A percentile compares a stretch with the other conserved stretches of the same genome.
These are phyloP conservation scores for Amauroascus verrucosus DNA, from an alignment of 2,329 filamentous ascomycete genomes.

Conservation along the genomic window DNA sequence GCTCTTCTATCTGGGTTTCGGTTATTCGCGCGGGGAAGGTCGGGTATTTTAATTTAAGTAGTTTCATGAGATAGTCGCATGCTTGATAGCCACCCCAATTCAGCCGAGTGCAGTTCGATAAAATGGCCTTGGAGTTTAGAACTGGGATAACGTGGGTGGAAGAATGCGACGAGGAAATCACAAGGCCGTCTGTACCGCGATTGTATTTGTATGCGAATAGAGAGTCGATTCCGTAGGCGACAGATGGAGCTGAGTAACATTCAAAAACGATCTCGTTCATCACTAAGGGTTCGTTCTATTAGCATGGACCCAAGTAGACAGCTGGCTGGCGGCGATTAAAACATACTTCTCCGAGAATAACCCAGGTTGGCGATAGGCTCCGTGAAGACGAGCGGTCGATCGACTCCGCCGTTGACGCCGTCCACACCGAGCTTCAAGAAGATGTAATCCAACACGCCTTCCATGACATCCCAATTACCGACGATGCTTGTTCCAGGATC, in stretches of 20 bases:
- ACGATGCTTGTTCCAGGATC: slow-evolving; percentile 84
- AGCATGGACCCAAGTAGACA: not conserved
- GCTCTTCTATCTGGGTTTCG: slow-evolving; percentile 72
- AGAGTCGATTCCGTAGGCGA: slow-evolving; percentile 91
- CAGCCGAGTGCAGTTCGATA: slow-evolving; percentile 74
- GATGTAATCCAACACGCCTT: slow-evolving; percentile 84
- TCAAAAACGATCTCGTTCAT: slow-evolving; percentile 98
- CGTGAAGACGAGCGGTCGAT: slow-evolving; percentile 86
- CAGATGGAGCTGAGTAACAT: slow-evolving; percentile 79
- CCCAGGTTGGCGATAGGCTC: slow-evolving; percentile 85
- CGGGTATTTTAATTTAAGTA: slow-evolving; percentile 85
- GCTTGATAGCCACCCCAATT: slow-evolving; percentile 93
- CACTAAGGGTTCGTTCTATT: slow-evolving; percentile 43
- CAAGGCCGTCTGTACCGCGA: slow-evolving; percentile 71
- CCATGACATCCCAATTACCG: slow-evolving; percentile 96
- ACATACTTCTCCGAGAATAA: slow-evolving; percentile 77
- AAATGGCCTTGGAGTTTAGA: slow-evolving; percentile 70
- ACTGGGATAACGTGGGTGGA: slow-evolving; percentile 94
- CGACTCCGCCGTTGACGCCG: slow-evolving; percentile 57
- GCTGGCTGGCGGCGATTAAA: not conserved
- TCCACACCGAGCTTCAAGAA: slow-evolving; percentile 91
- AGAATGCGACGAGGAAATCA: slow-evolving; percentile 85
- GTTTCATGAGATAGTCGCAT: slow-evolving; percentile 81
- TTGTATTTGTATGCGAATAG: slow-evolving; percentile 95
- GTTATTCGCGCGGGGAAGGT: slow-evolving; percentile 78